Percentiles rank a stretch among this genome's conserved stretches.
These are phyloP conservation scores for Cordyceps cateniannulata DNA, from an alignment of 2,329 filamentous ascomycete species.

Conservation along the genomic window DNA sequence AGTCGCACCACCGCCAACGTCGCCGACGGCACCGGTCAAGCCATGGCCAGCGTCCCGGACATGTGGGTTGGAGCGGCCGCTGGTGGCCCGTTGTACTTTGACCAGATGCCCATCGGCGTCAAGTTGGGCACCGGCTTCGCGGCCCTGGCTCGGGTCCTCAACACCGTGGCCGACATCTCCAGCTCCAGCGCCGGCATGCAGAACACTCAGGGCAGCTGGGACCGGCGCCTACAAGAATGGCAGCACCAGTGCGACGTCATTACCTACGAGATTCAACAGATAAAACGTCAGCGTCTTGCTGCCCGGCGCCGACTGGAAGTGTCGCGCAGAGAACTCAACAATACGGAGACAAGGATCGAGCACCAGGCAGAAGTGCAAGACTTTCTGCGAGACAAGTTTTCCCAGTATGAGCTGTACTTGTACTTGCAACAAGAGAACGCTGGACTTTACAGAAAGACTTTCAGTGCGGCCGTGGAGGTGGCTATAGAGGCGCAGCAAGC, in stretches of 20 bases:
- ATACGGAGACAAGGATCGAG: conserved; percentile 9
- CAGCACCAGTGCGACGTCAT: conserved; percentile 9
- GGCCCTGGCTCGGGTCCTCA: conserved; percentile 5
- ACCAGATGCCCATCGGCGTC: conserved; percentile 11
- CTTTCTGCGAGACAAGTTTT: conserved; percentile 10
- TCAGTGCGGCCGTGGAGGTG: background rate
- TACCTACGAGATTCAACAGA: conserved; percentile 13
- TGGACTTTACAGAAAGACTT: conserved; percentile 4
- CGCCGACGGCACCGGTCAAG: conserved; percentile 2
- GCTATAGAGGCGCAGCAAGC: conserved; percentile 8
- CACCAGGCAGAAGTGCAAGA: conserved; percentile 6
- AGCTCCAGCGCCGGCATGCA: conserved; percentile 1
- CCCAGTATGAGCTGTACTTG: conserved; percentile 10
- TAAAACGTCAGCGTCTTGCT: conserved; percentile 11
- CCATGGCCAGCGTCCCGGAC: conserved; percentile 6
- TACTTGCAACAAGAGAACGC: conserved; percentile 10
- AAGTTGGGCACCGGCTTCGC: conserved; percentile 11
- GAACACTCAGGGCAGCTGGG: conserved; percentile 4
- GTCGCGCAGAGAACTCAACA: conserved; percentile 6
- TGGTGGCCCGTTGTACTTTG: conserved; percentile 5
- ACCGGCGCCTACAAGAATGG: conserved; percentile 11
- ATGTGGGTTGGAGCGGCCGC: conserved; percentile 8
- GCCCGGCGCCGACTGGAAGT: conserved; percentile 8
- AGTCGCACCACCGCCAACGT: conserved; percentile 9
- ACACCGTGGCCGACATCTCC: conserved; percentile 8